Percentiles rank a stretch among this genome's conserved stretches.
Evolutionary conservation across 768 basidiomycete species (phyloP).

Genomic region (Collybia nuda): DNA sequence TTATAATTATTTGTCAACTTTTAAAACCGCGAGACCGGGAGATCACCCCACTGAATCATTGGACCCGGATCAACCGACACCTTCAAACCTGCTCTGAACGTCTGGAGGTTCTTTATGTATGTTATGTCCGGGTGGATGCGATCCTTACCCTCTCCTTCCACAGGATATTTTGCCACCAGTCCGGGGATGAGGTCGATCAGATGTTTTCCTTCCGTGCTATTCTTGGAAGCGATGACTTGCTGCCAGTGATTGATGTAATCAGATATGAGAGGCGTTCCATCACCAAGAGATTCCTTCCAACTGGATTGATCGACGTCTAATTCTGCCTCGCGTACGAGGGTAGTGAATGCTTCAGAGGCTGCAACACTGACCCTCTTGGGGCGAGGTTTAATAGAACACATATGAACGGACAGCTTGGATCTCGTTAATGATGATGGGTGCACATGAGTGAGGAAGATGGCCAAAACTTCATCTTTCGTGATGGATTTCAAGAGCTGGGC

Average conservation of each 20-base stretch:
- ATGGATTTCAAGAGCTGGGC: constrained; percentile 61
- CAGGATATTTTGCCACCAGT: constrained; percentile 57
- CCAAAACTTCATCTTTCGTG: constrained; percentile 73
- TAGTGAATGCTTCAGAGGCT: constrained; percentile 63
- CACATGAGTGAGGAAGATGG: constrained; percentile 66
- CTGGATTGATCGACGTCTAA: constrained; percentile 49
- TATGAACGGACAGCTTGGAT: constrained; percentile 83
- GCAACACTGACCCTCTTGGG: constrained; percentile 61
- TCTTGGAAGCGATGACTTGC: constrained; percentile 37
- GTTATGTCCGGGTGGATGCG: constrained; percentile 46
- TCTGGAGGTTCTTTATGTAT: constrained; percentile 62
- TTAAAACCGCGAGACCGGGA: constrained; percentile 60
- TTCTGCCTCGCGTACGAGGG: constrained; percentile 43
- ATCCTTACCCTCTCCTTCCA: constrained; percentile 50
- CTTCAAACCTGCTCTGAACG: constrained; percentile 62
- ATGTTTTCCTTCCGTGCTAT: constrained; percentile 31
- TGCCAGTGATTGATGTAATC: constrained; percentile 71
- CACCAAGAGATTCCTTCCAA: constrained; percentile 52
- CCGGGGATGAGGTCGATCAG: constrained; percentile 56
- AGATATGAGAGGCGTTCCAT: constrained; percentile 51
- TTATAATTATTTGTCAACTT: not conserved
- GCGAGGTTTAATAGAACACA: constrained; percentile 67
- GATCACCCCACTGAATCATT: constrained; percentile 73
- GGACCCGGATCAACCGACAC: constrained; percentile 61
- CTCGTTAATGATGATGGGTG: constrained; percentile 70